These are phyloP conservation scores for Metarhizium humberi DNA, from an alignment of 2,329 filamentous ascomycete species.

Conservation along the genomic window DNA sequence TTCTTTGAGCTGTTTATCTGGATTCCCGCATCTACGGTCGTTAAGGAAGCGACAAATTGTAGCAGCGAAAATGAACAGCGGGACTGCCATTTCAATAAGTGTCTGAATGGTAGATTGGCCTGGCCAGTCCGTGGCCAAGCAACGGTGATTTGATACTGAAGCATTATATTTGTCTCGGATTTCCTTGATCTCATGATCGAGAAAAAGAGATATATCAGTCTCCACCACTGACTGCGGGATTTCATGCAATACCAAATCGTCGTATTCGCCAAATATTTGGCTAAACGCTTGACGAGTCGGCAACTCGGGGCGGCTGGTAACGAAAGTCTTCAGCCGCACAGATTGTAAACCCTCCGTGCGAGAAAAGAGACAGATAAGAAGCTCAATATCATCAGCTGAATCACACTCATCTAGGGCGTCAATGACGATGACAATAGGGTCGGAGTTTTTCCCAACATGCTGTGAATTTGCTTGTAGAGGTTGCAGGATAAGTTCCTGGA, in stretches of 20 bases:
- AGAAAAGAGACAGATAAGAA: slow-evolving; percentile 17
- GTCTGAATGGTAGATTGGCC: neutral
- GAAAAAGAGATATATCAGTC: slow-evolving; percentile 6
- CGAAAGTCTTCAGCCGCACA: slow-evolving; percentile 21
- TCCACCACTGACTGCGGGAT: neutral
- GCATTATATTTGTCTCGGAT: slow-evolving; percentile 11
- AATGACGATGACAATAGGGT: slow-evolving; percentile 20
- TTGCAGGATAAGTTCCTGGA: slow-evolving; percentile 27
- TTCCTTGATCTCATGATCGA: slow-evolving; percentile 25
- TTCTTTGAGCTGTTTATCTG: slow-evolving; percentile 12
- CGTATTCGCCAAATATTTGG: neutral
- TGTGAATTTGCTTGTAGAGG: slow-evolving; percentile 15
- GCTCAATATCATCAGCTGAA: slow-evolving; percentile 17
- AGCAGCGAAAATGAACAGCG: slow-evolving; percentile 27
- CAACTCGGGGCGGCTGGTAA: slow-evolving; percentile 33
- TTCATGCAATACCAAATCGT: neutral
- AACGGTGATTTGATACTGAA: neutral
- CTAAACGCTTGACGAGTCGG: neutral
- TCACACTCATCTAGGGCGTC: slow-evolving; percentile 23
- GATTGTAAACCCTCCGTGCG: neutral
- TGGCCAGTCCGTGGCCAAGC: slow-evolving; percentile 7
- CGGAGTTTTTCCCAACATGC: neutral
- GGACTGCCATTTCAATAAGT: slow-evolving; percentile 18
- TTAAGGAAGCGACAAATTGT: slow-evolving; percentile 22
- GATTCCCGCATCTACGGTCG: slow-evolving; percentile 11